phyloP scores from a whole-genome alignment of 345 rosid genomes.

The Acer yangbiense region DNA sequence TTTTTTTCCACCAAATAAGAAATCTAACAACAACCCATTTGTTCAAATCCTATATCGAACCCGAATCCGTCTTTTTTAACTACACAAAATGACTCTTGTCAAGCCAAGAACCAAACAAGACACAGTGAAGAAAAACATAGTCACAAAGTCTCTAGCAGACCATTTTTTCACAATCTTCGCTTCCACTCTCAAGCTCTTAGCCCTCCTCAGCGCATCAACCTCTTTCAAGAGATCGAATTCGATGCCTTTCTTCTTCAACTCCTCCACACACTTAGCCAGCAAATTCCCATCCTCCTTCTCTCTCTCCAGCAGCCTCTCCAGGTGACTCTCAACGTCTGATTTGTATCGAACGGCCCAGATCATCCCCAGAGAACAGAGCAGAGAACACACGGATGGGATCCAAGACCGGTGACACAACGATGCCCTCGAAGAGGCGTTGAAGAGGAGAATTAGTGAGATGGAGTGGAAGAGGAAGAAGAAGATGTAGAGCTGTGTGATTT shows the following conservation, averaged over 20 bases:
- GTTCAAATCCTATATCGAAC: not conserved
- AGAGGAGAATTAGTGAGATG: constrained; percentile 70
- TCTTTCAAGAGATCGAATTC: constrained; percentile 94
- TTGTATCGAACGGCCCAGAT: constrained; percentile 90
- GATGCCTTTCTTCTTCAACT: constrained; percentile 83
- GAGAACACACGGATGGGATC: constrained; percentile 79
- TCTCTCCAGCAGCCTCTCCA: constrained; percentile 77
- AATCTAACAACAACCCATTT: no score
- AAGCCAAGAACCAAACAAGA: constrained; percentile 77
- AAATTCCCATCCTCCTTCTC: constrained; percentile 89
- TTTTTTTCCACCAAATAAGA: not conserved
- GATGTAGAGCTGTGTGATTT: constrained; percentile 76
- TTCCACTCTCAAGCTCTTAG: constrained; percentile 88
- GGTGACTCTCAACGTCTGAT: constrained; percentile 68
- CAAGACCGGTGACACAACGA: constrained; percentile 61
- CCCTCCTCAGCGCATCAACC: constrained; percentile 91
- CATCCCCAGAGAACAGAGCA: constrained; percentile 70
- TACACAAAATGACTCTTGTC: constrained; percentile 74
- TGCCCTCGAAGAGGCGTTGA: constrained; percentile 46
- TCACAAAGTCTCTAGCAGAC: constrained; percentile 77
- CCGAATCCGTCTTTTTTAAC: constrained; percentile 23
- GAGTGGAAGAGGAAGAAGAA: constrained; percentile 95
- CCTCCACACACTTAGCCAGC: constrained; percentile 80
- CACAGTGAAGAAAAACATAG: constrained; percentile 73
- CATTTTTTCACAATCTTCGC: constrained; percentile 69